phyloP scores from a whole-genome alignment of 106 monocot species.

The Alisma plantagoaquatica region DNA sequence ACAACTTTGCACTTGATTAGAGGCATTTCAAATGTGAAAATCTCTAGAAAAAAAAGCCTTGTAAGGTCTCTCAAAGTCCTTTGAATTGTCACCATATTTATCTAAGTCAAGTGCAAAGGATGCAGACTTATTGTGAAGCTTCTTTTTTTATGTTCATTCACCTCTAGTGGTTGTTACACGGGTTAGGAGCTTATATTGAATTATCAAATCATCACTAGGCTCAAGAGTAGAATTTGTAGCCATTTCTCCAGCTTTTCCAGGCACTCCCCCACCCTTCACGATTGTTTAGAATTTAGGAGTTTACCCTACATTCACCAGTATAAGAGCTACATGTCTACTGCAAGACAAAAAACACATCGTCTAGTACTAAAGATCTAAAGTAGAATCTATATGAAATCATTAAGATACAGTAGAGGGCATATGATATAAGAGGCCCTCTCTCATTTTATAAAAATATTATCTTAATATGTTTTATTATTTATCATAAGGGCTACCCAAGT shows the following conservation, averaged over 20 bases:
- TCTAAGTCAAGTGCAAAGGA: constrained; percentile 71
- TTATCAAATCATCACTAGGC: constrained; percentile 83
- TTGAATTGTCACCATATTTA: constrained; percentile 53
- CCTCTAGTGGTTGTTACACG: constrained; percentile 90
- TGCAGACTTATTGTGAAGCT: constrained; percentile 87
- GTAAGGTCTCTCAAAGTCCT: constrained; percentile 58
- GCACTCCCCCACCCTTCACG: constrained; percentile 45
- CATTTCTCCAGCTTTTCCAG: constrained; percentile 41
- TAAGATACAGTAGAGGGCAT: too few species aligned
- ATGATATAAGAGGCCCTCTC: too few species aligned
- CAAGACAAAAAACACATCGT: too few species aligned
- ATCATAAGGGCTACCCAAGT: too few species aligned
- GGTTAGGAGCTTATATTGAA: constrained; percentile 85
- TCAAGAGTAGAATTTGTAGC: constrained; percentile 64
- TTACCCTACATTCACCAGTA: too few species aligned
- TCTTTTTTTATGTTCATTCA: constrained; percentile 86
- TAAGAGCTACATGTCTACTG: too few species aligned
- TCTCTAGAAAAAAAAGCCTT: constrained; percentile 85
- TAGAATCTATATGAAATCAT: too few species aligned
- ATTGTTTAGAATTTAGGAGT: too few species aligned
- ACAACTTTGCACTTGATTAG: constrained; percentile 80
- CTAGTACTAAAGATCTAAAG: too few species aligned
- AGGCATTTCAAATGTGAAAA: constrained; percentile 74
- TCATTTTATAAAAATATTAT: too few species aligned
- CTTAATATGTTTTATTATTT: too few species aligned